Percentiles rank a stretch among this genome's conserved stretches.
Evolutionary conservation across 2,329 filamentous ascomycete species (phyloP).

Genomic region (Madurella fahalii): DNA sequence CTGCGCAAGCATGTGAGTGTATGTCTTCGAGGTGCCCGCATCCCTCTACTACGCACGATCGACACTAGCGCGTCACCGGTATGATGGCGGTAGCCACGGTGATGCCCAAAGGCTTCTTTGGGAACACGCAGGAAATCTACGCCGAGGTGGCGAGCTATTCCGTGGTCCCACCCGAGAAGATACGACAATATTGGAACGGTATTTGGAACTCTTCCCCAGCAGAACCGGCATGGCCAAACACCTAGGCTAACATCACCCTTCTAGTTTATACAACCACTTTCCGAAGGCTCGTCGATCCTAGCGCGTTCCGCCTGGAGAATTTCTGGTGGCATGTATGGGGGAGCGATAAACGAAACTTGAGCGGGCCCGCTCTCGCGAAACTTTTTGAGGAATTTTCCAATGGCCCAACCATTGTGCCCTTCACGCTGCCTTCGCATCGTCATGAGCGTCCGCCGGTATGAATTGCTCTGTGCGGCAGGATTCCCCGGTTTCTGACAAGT

Average conservation of each 20-base stretch:
- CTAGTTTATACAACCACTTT: conserved; percentile 59
- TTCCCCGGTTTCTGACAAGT: conserved; percentile 1
- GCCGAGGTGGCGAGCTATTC: conserved; percentile 50
- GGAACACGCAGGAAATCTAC: conserved; percentile 50
- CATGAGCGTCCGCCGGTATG: conserved; percentile 50
- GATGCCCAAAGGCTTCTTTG: conserved; percentile 55
- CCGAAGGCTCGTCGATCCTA: conserved; percentile 57
- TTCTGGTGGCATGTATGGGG: conserved; percentile 66
- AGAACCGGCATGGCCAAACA: not conserved
- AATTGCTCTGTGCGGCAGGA: not conserved
- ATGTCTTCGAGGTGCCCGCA: conserved; percentile 1
- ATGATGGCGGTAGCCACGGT: conserved; percentile 35
- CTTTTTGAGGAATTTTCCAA: conserved; percentile 56
- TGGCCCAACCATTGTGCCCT: conserved; percentile 53
- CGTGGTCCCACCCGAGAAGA: conserved; percentile 48
- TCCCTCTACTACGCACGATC: conserved; percentile 1
- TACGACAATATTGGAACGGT: conserved; percentile 57
- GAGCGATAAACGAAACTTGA: conserved; percentile 50
- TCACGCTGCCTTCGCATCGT: conserved; percentile 50
- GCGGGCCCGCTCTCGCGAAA: conserved; percentile 50
- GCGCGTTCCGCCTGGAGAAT: conserved; percentile 57
- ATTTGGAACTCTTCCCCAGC: conserved; percentile 15
- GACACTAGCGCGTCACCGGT: not conserved
- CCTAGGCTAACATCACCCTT: conserved; percentile 9
- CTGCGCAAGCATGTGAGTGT: conserved; percentile 8